phyloP scores from a whole-genome alignment of 306 rosid genomes.

The Argentina anserina region DNA sequence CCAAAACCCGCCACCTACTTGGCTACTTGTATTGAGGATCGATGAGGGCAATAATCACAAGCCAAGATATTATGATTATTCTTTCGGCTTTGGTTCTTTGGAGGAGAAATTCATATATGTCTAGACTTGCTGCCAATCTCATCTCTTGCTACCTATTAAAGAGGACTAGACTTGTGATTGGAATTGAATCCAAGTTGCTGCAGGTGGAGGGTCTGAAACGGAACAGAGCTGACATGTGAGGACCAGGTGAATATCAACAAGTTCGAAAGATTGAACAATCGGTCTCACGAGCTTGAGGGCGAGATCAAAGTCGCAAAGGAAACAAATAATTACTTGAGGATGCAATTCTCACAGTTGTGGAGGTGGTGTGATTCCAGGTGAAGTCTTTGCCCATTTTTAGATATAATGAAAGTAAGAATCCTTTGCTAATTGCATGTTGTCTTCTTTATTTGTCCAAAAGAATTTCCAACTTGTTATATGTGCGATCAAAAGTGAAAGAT shows the following conservation, averaged over 20 bases:
- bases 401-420: not conserved
- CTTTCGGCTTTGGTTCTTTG: no score
- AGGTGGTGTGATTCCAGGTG: conserved; percentile 86
- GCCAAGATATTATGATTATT: no score
- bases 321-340: conserved; percentile 83
- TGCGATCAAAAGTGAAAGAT: no score
- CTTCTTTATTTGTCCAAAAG: not conserved
- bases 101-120: no score
- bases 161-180: no score
- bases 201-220: conserved; percentile 76
- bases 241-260: conserved; percentile 84
- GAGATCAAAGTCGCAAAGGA: conserved; percentile 85
- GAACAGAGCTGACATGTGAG: conserved; percentile 92
- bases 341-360: conserved; percentile 95
- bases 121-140: no score
- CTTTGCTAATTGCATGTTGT: not conserved
- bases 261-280: conserved; percentile 82
- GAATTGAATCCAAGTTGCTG: no score
- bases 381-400: conserved; percentile 76
- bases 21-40: no score
- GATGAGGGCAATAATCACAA: no score
- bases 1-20: no score
- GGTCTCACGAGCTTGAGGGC: conserved; percentile 88
- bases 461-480: no score
- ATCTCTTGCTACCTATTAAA: no score